Percentiles rank a stretch among this genome's conserved stretches.
Conservation (phyloP, 2,329 filamentous ascomycete species). For the Aspergillus sp. region DNA sequence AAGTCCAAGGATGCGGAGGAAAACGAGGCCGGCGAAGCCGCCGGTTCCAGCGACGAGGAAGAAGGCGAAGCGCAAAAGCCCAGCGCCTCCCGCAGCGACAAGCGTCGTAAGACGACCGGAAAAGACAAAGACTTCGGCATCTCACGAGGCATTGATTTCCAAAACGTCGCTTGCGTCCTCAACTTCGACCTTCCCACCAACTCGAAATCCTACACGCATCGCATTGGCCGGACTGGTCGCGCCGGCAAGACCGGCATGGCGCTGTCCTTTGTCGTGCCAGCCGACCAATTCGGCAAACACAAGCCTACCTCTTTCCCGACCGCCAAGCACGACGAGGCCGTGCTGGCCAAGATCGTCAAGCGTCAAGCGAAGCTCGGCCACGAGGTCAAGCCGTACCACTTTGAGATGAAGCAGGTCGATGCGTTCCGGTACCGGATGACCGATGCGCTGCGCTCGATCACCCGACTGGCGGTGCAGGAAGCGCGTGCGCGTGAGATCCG, state of each 20-base stretch:
- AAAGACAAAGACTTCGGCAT: constrained; percentile 90
- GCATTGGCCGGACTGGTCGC: constrained; percentile 88
- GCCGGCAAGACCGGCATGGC: constrained; percentile 92
- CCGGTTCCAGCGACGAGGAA: constrained; percentile 41
- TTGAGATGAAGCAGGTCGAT: constrained; percentile 92
- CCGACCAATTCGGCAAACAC: constrained; percentile 81
- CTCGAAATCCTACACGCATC: constrained; percentile 92
- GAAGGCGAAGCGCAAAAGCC: constrained; percentile 31
- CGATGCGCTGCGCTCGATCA: constrained; percentile 87
- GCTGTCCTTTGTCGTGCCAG: constrained; percentile 88
- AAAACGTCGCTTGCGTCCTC: constrained; percentile 88
- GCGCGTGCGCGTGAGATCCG: constrained; percentile 83
- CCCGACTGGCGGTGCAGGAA: constrained; percentile 83
- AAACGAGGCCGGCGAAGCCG: constrained; percentile 25
- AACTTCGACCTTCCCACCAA: constrained; percentile 94
- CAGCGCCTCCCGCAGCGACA: constrained; percentile 40
- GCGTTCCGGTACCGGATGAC: constrained; percentile 94
- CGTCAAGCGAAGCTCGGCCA: constrained; percentile 76
- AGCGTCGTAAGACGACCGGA: constrained; percentile 63
- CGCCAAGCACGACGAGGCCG: constrained; percentile 78
- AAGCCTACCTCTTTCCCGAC: constrained; percentile 76
- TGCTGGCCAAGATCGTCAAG: constrained; percentile 75
- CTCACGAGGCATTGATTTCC: constrained; percentile 95
- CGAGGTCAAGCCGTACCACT: constrained; percentile 84
- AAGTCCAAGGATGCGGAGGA: constrained; percentile 27